Evolutionary conservation across 371 early-diverging fungal genomes (phyloP).

Genomic region (Syncephalastrum sp.): DNA sequence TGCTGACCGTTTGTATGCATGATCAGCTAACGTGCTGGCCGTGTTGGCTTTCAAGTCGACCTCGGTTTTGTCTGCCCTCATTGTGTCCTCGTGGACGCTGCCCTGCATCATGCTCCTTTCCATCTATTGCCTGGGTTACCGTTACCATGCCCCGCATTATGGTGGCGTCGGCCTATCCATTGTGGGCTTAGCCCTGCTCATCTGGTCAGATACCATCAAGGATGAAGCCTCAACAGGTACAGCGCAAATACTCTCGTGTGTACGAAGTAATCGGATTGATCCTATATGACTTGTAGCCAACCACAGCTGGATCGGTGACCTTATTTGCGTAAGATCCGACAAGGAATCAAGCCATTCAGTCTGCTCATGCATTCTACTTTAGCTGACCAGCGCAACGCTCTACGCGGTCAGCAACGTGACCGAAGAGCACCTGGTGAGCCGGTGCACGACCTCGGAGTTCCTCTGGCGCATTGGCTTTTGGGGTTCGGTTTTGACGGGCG

Average conservation of each 20-base stretch:
- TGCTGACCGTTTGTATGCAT: too few species aligned
- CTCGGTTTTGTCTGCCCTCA: constrained; percentile 39
- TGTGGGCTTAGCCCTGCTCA: constrained; percentile 32
- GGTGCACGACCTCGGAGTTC: constrained; percentile 29
- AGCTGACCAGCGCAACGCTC: constrained; percentile 41
- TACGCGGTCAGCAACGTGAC: constrained; percentile 47
- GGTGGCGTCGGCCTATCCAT: constrained; percentile 30
- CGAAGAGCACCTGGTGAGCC: constrained; percentile 43
- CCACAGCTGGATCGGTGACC: constrained; percentile 48
- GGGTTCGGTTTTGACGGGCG: constrained; percentile 33
- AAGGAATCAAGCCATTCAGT: background rate
- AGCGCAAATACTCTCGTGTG: too few species aligned
- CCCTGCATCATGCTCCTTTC: constrained; percentile 48
- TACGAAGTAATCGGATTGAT: background rate
- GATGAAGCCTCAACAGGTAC: constrained; percentile 18
- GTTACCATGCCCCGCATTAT: constrained; percentile 28
- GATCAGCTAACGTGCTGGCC: constrained; percentile 38
- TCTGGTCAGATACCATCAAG: constrained; percentile 33
- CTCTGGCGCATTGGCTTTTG: constrained; percentile 31
- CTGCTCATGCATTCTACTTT: background rate
- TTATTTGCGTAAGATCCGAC: constrained; percentile 31
- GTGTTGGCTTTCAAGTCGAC: constrained; percentile 46
- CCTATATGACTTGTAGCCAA: constrained; percentile 15
- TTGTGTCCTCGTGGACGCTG: constrained; percentile 43
- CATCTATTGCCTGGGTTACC: constrained; percentile 22